Percentiles rank a stretch among this genome's conserved stretches.
phyloP scores from a whole-genome alignment of 2,329 filamentous ascomycete species.

The Sphaerostilbella broomeana region DNA sequence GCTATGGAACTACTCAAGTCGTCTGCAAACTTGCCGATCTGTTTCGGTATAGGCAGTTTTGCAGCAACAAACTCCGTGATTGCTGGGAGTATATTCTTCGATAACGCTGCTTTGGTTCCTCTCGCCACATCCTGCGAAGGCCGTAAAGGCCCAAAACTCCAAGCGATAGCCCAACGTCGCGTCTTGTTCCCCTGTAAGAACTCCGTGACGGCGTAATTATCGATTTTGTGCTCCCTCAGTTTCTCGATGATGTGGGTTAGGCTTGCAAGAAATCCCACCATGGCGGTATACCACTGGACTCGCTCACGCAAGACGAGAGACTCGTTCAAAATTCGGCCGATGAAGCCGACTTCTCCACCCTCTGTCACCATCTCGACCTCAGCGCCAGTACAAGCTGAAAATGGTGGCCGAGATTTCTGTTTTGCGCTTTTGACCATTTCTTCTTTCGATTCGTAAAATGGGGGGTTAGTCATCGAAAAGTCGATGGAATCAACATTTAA shows the following conservation, averaged over 20 bases:
- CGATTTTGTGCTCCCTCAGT: slow-evolving; percentile 49
- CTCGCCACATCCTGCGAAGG: slow-evolving; percentile 46
- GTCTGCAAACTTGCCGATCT: slow-evolving; percentile 31
- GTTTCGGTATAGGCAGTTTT: slow-evolving; percentile 40
- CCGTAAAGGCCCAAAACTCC: slow-evolving; percentile 69
- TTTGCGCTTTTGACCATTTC: slow-evolving; percentile 62
- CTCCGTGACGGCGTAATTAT: slow-evolving; percentile 76
- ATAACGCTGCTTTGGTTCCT: slow-evolving; percentile 33
- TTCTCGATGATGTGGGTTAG: slow-evolving; percentile 56
- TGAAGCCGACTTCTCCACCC: slow-evolving; percentile 74
- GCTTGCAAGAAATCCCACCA: slow-evolving; percentile 77
- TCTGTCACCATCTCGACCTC: slow-evolving; percentile 77
- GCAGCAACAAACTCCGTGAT: slow-evolving; percentile 34
- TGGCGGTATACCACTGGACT: slow-evolving; percentile 83
- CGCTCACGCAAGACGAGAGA: slow-evolving; percentile 52
- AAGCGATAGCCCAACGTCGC: slow-evolving; percentile 78
- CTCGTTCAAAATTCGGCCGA: slow-evolving; percentile 63
- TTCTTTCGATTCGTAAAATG: slow-evolving; percentile 73
- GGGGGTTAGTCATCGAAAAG: slow-evolving; percentile 91
- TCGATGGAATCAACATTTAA: slow-evolving; percentile 51
- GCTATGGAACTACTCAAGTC: slow-evolving; percentile 41
- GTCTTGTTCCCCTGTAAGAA: slow-evolving; percentile 75
- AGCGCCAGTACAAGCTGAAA: slow-evolving; percentile 69
- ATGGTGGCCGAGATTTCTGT: slow-evolving; percentile 60
- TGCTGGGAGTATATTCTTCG: slow-evolving; percentile 39